Evolutionary conservation across 352 stramenopile genomes (phyloP), one percentile per base, ranked within the genome.

Genomic region (Globisporangium takayamanum): DNA sequence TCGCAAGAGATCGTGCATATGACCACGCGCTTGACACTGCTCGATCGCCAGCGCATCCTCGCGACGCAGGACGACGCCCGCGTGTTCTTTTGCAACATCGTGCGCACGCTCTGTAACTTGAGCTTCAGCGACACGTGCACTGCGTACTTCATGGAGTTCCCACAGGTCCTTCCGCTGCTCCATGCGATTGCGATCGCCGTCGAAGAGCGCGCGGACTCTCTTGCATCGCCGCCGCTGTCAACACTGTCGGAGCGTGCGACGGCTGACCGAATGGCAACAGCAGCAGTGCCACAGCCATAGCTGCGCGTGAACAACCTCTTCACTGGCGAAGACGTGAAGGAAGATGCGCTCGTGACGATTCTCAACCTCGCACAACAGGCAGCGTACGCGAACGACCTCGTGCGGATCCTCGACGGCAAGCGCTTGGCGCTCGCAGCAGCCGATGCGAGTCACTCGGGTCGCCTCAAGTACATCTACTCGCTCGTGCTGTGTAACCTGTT

Each of bases 401-500:
- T 88, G 36, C 72, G 74, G 12, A 74, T 70, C 7, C 52, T 93
- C 6, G 72, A 89, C 22, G 76, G 80, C 6, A 88, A 81, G 41
- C 63, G 68, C 3, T 55, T 89, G 15, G 72, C 80, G 5, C 50
- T 57, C 1, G 73, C 73, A 30, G 76, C 80, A 1, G 70, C 78
- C 20, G 26, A 63, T 2, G 41, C 60, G 3, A 60, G 57, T 0
- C 63, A 76, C 57, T 86, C 78, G 0, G 56, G 57, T 36, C 61
- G 67, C 6, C 68, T 90, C 22, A 74, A 78, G 25, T 90, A 88
- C 47, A 67, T 86, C 1, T 88, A 91, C 53, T 59, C 68, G 6
- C 65, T 84, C 1, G 70, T 89, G 28, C 39, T 93, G 1, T 85
- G 72, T 55, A 90, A 91, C 41, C 49, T 89, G 28, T 57, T 90